Evolutionary conservation across 371 early-diverging fungal genomes (phyloP), one percentile per base, ranked within the genome.

Genomic region (Mucor plumbeus): DNA sequence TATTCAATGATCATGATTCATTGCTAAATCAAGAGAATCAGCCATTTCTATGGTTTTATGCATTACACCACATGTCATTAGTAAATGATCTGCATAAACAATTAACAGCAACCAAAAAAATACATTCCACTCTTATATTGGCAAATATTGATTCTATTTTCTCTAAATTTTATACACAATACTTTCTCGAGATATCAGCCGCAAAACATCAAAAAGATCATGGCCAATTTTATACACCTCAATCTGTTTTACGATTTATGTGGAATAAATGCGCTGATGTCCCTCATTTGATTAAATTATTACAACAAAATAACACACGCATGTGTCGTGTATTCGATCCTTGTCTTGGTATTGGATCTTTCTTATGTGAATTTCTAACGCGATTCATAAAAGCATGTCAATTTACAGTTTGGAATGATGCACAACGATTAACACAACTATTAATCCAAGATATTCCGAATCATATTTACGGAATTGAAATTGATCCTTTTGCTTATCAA

Each of bases 181-280:
- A 86, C 36, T 79, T 87, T 54, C 68, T 88, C 13, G 80, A 85
- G 26, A 67, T 79, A 8, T 73, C 79, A 1, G 87, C 82, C 9
- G 83, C 83, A 57, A 79, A 85, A 38, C 87, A 89, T 43, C 89
- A 86, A 70, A 87, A 87, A 40, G 88, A 89, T 35, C 88, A 89
- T 55, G 89, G 88, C 1, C 89, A 89, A 64, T 89, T 84, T 60
- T 89, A 89, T 67, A 88, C 89, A 21, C 89, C 89, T 9, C 78
- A 82, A n/a, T 71, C 73, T 7, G 81, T 88, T 8, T 85, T 89
- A 13, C 71, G 76, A 13, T 89, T 88, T 50, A 89, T 89, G 89
- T 89, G 89, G 89, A 73, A 71, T 40, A 65, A 77, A 43, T 67
- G 67, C 15, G 58, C 62, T 13, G 34, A 56, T n/a, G 9, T 61